Base-by-base conservation (phyloP, 1,139 yeast species). In the Taiozyma onychis region DNA sequence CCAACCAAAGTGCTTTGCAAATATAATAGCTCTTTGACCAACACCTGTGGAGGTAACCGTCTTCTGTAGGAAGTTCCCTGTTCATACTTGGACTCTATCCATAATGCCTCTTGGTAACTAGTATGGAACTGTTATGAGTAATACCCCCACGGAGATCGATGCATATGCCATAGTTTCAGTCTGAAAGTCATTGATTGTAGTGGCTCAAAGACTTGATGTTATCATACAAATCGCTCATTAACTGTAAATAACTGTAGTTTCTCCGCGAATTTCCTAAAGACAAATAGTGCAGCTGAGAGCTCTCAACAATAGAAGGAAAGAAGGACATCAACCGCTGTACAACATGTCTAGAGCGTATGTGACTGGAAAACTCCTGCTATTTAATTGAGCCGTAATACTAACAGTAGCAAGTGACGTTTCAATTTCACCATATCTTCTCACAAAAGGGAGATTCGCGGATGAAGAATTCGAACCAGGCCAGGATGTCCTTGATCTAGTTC, bases 11-110 rank as follows among this genome's bases (percentile, higher is more conserved):
- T 64, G 54, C 51, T 73, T 73, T 28, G 78, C 78, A 44, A 77
- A 54, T 59, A 77, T 81, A 44, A 76, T 72, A 22, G 77, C 73
- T 41, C 69, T 50, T 44, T 70, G 65, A 3, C 83, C 83, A 18
- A 77, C 71, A 45, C 76, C 73, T 22, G 82, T 74, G 8, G 81
- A 75, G 6, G 7, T 18, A 2, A 18, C 18, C 18, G 18, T 16
- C 18, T 16, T 16, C 18, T 18, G 18, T 18, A 18, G 18, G 18
- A 18, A 18, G 18, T 18, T 24, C 26, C 26, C 26, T 24, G 2
- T 24, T 24, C 7, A 24, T 24, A 3, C 6, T 24, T 24, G 7
- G 7, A 24, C 26, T 24, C 6, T 7, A 24, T 24, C 1, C 26
- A 24, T 7, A 24, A 5, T 24, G 26, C 26, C 26, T 24, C 7